A percentile compares a stretch with the other conserved stretches of the same genome.
Conservation (phyloP, 228 moss, liverwort and hornwort genomes). For the Sphagnum fallax region DNA sequence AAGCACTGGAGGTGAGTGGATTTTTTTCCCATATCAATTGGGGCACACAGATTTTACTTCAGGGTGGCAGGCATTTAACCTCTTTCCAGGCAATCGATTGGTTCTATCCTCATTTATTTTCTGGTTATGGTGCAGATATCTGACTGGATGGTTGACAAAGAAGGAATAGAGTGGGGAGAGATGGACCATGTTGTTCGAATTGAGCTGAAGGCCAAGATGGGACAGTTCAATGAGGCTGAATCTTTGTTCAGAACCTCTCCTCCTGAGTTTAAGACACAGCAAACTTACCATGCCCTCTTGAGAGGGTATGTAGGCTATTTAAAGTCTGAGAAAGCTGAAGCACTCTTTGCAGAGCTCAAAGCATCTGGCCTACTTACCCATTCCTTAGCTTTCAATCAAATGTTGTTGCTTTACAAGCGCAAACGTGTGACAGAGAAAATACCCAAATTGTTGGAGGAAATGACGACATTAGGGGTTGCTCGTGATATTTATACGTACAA, state of each 20-base stretch:
- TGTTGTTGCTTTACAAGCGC: conserved; percentile 20
- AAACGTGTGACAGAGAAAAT: conserved; percentile 5
- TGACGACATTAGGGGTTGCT: conserved; percentile 13
- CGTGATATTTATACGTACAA: conserved; percentile 36
- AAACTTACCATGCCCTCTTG: conserved; percentile 4
- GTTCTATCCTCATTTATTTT: neutral
- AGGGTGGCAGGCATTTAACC: neutral
- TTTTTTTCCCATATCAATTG: neutral
- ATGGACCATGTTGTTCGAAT: conserved; percentile 4
- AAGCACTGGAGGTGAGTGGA: conserved; percentile 9
- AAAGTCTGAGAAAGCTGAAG: conserved; percentile 15
- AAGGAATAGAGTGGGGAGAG: neutral
- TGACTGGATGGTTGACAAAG: conserved; percentile 6
- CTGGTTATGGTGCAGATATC: conserved; percentile 5
- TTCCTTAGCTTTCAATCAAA: conserved; percentile 34
- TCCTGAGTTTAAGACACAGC: conserved; percentile 7
- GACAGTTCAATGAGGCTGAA: conserved; percentile 4
- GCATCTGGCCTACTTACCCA: conserved; percentile 11
- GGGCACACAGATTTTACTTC: neutral
- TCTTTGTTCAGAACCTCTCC: neutral
- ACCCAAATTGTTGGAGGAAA: conserved; percentile 16
- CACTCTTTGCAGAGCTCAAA: conserved; percentile 13
- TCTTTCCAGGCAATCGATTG: too few relatives aligned
- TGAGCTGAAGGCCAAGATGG: conserved; percentile 5
- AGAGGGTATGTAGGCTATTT: conserved; percentile 2